These are phyloP conservation scores for Candida dajiaensis DNA, from an alignment of 805 yeast species.

Conservation along the genomic window DNA sequence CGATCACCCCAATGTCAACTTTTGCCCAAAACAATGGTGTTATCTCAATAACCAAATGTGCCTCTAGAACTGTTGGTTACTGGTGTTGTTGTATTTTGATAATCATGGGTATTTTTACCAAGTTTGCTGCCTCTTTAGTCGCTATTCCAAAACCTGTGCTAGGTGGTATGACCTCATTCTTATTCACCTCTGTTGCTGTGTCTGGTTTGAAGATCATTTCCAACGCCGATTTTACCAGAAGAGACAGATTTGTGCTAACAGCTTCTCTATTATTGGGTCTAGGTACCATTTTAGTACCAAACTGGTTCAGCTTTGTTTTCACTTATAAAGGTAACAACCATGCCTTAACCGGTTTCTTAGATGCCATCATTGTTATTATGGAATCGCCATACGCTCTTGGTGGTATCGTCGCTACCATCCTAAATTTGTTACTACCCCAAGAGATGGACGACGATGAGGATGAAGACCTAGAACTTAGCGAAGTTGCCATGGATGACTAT, in stretches of 20 bases:
- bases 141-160: constrained; percentile 75
- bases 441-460: constrained; percentile 39
- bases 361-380: constrained; percentile 65
- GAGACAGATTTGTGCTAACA: constrained; percentile 69
- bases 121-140: constrained; percentile 83
- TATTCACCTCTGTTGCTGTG: constrained; percentile 71
- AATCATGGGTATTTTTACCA: constrained; percentile 82
- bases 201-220: constrained; percentile 68
- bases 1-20: constrained; percentile 82
- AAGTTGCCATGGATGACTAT: constrained; percentile 19
- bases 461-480: constrained; percentile 14
- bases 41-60: constrained; percentile 85
- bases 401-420: constrained; percentile 56
- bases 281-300: constrained; percentile 58
- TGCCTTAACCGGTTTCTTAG: constrained; percentile 52
- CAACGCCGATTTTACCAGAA: constrained; percentile 46
- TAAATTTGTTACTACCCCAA: constrained; percentile 59
- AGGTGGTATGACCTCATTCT: constrained; percentile 84
- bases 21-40: constrained; percentile 97
- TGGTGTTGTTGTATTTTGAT: constrained; percentile 75
- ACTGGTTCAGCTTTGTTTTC: constrained; percentile 61
- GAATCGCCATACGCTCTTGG: constrained; percentile 70
- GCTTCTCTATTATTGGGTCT: constrained; percentile 60
- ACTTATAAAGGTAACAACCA: constrained; percentile 59
- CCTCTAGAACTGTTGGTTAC: constrained; percentile 73